Conservation (phyloP, 2,329 filamentous ascomycete genomes). For the Chrysoporthe puriensis region DNA sequence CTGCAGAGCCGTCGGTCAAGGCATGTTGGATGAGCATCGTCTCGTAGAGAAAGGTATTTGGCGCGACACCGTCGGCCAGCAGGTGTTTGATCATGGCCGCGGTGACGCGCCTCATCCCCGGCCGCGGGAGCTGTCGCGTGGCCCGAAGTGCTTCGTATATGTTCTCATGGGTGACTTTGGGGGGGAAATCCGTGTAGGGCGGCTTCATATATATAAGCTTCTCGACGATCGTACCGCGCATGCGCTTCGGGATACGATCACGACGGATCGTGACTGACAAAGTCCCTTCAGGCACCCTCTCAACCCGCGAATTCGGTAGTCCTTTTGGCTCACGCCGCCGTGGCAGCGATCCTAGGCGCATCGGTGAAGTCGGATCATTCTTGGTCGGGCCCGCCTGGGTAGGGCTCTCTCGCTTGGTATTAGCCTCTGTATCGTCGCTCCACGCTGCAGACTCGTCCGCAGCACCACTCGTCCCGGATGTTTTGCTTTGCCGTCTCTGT, state of each 20-base stretch:
- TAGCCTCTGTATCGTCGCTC: neutral
- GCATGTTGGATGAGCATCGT: slow-evolving; percentile 75
- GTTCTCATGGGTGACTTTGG: slow-evolving; percentile 37
- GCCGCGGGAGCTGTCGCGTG: slow-evolving; percentile 37
- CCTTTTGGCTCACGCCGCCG: neutral
- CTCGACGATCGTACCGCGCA: slow-evolving; percentile 13
- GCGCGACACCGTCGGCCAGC: slow-evolving; percentile 55
- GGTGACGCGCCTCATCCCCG: slow-evolving; percentile 22
- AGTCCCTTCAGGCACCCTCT: neutral
- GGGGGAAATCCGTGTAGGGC: slow-evolving; percentile 32
- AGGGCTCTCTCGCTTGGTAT: neutral
- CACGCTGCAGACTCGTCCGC: neutral
- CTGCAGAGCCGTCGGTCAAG: slow-evolving; percentile 68
- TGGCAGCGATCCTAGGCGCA: too few relatives aligned
- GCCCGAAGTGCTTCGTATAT: slow-evolving; percentile 54
- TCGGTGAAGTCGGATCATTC: neutral
- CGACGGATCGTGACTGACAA: neutral
- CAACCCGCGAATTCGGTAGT: neutral
- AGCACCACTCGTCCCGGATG: too few relatives aligned
- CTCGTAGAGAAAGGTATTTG: slow-evolving; percentile 69
- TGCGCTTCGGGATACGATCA: neutral
- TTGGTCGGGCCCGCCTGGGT: neutral
- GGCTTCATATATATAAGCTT: slow-evolving; percentile 30
- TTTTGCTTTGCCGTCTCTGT: neutral
- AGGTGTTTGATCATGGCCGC: slow-evolving; percentile 58